phyloP scores from a whole-genome alignment of 73 alveolate genomes.

The Durusdinium trenchii region DNA sequence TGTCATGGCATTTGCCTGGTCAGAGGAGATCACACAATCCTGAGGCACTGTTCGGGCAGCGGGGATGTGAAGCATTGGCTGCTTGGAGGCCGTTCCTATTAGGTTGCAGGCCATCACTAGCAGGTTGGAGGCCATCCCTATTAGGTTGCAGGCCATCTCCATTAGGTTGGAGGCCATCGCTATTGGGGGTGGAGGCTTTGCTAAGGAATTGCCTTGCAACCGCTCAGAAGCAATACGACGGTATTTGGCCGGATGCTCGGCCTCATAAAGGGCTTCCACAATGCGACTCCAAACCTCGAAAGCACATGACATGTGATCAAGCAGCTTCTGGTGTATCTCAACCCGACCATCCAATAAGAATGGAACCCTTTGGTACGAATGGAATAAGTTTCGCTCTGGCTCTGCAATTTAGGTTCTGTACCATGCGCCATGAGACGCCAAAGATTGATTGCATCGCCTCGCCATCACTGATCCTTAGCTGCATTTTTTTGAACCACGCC shows the following conservation, averaged over 20 bases:
- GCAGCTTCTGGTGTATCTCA: background rate
- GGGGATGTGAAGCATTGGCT: no score
- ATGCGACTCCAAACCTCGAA: slow-evolving; percentile 83
- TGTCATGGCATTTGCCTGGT: slow-evolving; percentile 71
- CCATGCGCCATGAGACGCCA: slow-evolving; percentile 94
- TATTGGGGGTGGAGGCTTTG: no score
- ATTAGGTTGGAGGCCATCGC: no score
- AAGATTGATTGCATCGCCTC: slow-evolving; percentile 83
- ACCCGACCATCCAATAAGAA: background rate
- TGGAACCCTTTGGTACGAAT: background rate
- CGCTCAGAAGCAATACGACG: no score
- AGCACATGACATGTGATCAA: background rate
- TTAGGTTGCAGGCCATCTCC: no score
- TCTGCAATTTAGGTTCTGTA: background rate
- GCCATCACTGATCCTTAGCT: slow-evolving; percentile 69
- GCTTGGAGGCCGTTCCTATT: no score
- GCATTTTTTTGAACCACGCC: background rate
- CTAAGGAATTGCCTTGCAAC: no score
- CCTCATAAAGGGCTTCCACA: slow-evolving; percentile 89
- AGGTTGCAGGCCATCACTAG: no score
- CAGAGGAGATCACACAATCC: slow-evolving; percentile 82
- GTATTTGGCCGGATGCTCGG: no score
- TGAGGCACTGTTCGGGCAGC: background rate
- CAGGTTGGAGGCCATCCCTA: no score
- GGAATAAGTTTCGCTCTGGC: background rate